Evolutionary conservation across 352 stramenopile genomes (phyloP).

Genomic region (Globisporangium spinosum): DNA sequence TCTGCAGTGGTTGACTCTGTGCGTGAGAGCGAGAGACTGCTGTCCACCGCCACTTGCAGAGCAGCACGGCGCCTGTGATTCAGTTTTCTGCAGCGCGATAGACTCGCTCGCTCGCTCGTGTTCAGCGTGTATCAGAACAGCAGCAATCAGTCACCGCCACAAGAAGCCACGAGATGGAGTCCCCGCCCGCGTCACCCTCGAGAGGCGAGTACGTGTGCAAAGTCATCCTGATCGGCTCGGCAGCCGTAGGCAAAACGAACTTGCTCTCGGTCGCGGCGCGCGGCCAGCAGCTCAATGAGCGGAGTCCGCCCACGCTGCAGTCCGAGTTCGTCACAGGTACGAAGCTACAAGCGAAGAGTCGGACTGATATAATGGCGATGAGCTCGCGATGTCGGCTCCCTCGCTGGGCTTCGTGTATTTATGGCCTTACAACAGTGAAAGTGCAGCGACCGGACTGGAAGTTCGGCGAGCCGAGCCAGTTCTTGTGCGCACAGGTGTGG

Average conservation of each 20-base stretch:
- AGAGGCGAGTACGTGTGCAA: slow-evolving; percentile 52
- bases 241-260: slow-evolving; percentile 64
- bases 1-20: neutral
- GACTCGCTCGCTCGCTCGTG: neutral
- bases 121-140: neutral
- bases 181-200: slow-evolving; percentile 37
- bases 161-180: slow-evolving; percentile 16
- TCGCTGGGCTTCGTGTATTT: neutral
- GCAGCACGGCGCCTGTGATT: neutral
- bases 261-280: slow-evolving; percentile 49
- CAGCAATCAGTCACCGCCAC: neutral
- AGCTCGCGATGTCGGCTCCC: neutral
- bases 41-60: neutral
- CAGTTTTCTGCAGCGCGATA: neutral
- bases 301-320: slow-evolving; percentile 46
- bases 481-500: slow-evolving; percentile 66
- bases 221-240: slow-evolving; percentile 59
- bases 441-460: slow-evolving; percentile 66
- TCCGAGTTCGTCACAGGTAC: slow-evolving; percentile 63
- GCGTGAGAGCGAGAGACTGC: neutral
- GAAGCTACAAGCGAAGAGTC: neutral
- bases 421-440: slow-evolving; percentile 33
- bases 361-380: neutral
- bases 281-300: slow-evolving; percentile 55
- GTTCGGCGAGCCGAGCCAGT: slow-evolving; percentile 60